Evolutionary conservation across 768 basidiomycete genomes (phyloP).

Genomic region (Naganishia kalamii): DNA sequence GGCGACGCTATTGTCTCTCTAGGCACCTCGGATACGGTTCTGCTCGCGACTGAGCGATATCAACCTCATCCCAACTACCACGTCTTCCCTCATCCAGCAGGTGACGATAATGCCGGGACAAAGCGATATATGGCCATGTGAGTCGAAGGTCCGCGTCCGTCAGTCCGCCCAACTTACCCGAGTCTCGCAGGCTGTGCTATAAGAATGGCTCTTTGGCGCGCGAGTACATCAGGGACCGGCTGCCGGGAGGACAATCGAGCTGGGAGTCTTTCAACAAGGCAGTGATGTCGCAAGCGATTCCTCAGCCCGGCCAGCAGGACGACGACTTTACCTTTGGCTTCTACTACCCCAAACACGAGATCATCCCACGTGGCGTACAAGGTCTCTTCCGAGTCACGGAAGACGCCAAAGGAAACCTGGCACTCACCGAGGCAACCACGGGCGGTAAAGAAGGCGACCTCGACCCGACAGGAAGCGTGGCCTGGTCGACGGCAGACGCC

Average conservation of each 20-base stretch:
- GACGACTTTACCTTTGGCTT: slow-evolving; percentile 52
- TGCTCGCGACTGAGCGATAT: slow-evolving; percentile 59
- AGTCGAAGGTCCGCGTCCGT: slow-evolving; percentile 14
- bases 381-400: slow-evolving; percentile 54
- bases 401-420: slow-evolving; percentile 22
- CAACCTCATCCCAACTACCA: slow-evolving; percentile 45
- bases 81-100: slow-evolving; percentile 50
- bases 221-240: slow-evolving; percentile 61
- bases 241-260: slow-evolving; percentile 53
- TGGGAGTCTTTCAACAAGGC: slow-evolving; percentile 68
- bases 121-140: slow-evolving; percentile 64
- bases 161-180: neutral
- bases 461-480: slow-evolving; percentile 43
- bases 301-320: slow-evolving; percentile 23
- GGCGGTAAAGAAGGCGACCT: slow-evolving; percentile 28
- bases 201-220: slow-evolving; percentile 64
- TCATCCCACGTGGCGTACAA: slow-evolving; percentile 69
- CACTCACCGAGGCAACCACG: slow-evolving; percentile 25
- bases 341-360: slow-evolving; percentile 79
- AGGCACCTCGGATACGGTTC: slow-evolving; percentile 80
- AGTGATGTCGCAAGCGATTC: slow-evolving; percentile 53
- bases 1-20: slow-evolving; percentile 75
- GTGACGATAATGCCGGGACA: slow-evolving; percentile 43
- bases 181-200: slow-evolving; percentile 9
- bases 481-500: slow-evolving; percentile 52